These are phyloP conservation scores for Trematosphaeria pertusa DNA, from an alignment of 2,329 filamentous ascomycete genomes.

Conservation along the genomic window DNA sequence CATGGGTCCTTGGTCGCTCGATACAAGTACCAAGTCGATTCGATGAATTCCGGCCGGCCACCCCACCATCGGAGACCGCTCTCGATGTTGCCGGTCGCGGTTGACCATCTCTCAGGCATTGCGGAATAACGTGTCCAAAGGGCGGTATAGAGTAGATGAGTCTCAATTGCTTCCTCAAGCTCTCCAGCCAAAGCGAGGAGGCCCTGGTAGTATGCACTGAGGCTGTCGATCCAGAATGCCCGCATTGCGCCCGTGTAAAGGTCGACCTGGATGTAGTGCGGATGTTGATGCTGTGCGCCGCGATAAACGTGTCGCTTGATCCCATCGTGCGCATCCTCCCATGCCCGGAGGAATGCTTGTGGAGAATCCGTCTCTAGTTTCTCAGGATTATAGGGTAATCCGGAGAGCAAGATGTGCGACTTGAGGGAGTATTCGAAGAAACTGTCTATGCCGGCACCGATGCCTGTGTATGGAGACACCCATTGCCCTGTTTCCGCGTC, in stretches of 20 bases:
- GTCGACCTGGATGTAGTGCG: constrained; percentile 92
- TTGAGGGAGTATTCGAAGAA: constrained; percentile 99
- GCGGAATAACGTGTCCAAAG: constrained; percentile 96
- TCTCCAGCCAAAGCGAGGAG: constrained; percentile 86
- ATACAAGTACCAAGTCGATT: constrained; percentile 96
- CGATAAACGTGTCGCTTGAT: constrained; percentile 94
- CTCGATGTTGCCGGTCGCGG: constrained; percentile 82
- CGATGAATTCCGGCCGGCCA: constrained; percentile 93
- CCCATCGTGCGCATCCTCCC: constrained; percentile 84
- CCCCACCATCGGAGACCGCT: constrained; percentile 93
- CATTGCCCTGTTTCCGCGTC: constrained; percentile 90
- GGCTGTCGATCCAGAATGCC: constrained; percentile 93
- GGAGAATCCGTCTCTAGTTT: constrained; percentile 71
- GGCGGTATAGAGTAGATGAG: constrained; percentile 88
- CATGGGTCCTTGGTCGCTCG: constrained; percentile 91
- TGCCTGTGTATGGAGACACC: constrained; percentile 88
- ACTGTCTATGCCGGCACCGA: constrained; percentile 95
- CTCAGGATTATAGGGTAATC: constrained; percentile 55
- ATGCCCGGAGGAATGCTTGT: constrained; percentile 79
- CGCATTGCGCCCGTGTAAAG: constrained; percentile 85
- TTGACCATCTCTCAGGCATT: constrained; percentile 92
- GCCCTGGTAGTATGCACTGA: constrained; percentile 94
- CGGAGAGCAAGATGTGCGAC: constrained; percentile 87
- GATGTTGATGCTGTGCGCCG: constrained; percentile 75
- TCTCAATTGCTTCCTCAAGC: constrained; percentile 87